A percentile compares a stretch with the other conserved stretches of the same genome.
phyloP scores from a whole-genome alignment of 441 rosid genomes.

The Jatropha multifida region DNA sequence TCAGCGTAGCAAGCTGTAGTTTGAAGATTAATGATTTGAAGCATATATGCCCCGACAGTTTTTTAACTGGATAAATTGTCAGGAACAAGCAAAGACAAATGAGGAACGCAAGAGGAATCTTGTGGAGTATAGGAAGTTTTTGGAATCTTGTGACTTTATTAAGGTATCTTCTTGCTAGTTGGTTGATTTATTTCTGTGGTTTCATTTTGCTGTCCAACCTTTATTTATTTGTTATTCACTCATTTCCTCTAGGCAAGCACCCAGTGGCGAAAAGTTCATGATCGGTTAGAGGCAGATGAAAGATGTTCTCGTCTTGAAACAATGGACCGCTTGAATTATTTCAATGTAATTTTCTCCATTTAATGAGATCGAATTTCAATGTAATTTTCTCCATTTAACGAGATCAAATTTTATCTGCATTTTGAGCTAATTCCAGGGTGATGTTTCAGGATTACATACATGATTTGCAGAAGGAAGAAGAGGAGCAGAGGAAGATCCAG shows the following conservation, averaged over 20 bases:
- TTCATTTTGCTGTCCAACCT: background rate
- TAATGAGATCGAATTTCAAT: slow-evolving; percentile 41
- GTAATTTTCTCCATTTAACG: slow-evolving; percentile 28
- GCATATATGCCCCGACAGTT: background rate
- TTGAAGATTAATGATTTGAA: slow-evolving; percentile 13
- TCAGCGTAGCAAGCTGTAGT: slow-evolving; percentile 1
- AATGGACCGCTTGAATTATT: slow-evolving; percentile 81
- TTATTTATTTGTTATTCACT: background rate
- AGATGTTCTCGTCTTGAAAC: slow-evolving; percentile 86
- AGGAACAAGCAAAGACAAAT: slow-evolving; percentile 82
- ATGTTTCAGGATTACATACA: slow-evolving; percentile 70
- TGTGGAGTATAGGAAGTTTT: slow-evolving; percentile 68
- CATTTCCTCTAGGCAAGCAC: slow-evolving; percentile 53
- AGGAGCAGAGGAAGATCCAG: slow-evolving; percentile 82
- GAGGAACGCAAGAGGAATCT: slow-evolving; percentile 71
- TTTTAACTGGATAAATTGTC: slow-evolving; percentile 8
- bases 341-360: slow-evolving; percentile 47
- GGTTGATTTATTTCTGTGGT: slow-evolving; percentile 13
- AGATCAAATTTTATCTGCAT: background rate
- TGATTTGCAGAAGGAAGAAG: slow-evolving; percentile 90
- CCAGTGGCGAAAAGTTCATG: slow-evolving; percentile 97
- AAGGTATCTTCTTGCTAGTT: slow-evolving; percentile 43
- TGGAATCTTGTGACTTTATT: slow-evolving; percentile 91
- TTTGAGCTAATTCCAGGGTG: slow-evolving; percentile 17
- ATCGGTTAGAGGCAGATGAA: slow-evolving; percentile 69